Base-by-base conservation (phyloP, 1,284 basidiomycete species). In the Irpex rosettiformis region DNA sequence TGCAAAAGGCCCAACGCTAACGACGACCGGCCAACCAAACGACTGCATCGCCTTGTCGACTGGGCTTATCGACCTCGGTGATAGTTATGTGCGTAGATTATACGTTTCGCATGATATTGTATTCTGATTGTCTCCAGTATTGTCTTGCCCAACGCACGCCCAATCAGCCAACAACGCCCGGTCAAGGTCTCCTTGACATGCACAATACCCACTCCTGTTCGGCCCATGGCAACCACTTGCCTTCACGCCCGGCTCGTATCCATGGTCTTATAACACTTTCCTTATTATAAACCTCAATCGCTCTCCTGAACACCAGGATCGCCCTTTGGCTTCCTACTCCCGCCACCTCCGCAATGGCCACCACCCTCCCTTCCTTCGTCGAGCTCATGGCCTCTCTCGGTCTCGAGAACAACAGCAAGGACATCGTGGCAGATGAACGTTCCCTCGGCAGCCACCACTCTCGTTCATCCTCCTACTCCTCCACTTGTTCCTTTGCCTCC, bases 321-420 rank as follows among this genome's bases (percentile, higher is more conserved):
- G 56, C 56, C 68, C 70, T 72, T 70, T 70, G 67, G 61, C 71
- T 69, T 69, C 61, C 65, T 64, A 67, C 70, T 68, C 67, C 56
- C 62, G 64, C 63, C 72, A 65, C 56, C 40, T 52, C 58, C 48
- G 55, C 66, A 40, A 60, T 60, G 53, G 48, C 70, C 61, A 88
- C 85, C 66, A 75, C 87, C 67, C 85, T 92, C 68, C 89, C 89
- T 68, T 91, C 89, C 60, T 92, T 92, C 71, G 84, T 90, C 61
- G 84, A 91, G 74, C 86, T 92, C 71, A 90, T 92, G 88, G 82
- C 83, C 62, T 83, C 89, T 62, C 78, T 92, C 65, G 90, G 88
- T 62, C 78, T 91, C 70, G 82, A 87, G 60, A 75, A 73, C 65
- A 68, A 66, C 51, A 37, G 33, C 33, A 64, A 72, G 56, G 63